phyloP scores from a whole-genome alignment of 306 rosid species.

The Trichosanthes truncata region DNA sequence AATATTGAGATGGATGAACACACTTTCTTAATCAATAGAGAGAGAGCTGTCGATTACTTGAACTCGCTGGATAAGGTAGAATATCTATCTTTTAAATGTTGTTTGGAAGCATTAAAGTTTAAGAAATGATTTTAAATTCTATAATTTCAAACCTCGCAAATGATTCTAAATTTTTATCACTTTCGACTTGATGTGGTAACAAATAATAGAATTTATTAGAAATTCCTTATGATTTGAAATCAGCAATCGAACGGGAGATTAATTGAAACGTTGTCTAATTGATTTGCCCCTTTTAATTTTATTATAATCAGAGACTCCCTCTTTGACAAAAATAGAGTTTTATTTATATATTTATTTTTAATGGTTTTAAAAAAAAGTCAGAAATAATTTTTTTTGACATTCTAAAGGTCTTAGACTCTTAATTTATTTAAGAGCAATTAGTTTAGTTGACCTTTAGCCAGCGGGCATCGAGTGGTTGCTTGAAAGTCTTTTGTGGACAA shows the following conservation, averaged over 20 bases:
- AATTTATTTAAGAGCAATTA: not conserved
- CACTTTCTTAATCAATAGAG: constrained; percentile 74
- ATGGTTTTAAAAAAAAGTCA: not conserved
- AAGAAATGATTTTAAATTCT: too few species aligned
- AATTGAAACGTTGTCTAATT: too few species aligned
- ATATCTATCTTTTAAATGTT: not conserved
- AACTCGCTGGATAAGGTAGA: constrained; percentile 78
- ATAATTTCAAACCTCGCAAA: too few species aligned
- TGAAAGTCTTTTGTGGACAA: not conserved
- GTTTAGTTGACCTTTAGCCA: constrained; percentile 1
- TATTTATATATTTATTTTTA: not conserved
- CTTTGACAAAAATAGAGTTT: not conserved
- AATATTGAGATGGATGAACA: constrained; percentile 96
- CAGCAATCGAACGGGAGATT: too few species aligned
- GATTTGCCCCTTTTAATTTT: not conserved
- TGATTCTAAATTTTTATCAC: too few species aligned
- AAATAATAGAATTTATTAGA: too few species aligned
- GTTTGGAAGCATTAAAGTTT: too few species aligned
- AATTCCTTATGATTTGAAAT: too few species aligned
- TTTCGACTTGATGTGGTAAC: too few species aligned
- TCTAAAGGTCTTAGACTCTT: not conserved
- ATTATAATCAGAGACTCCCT: not conserved
- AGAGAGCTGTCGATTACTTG: constrained; percentile 86
- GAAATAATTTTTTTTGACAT: not conserved
- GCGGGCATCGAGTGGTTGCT: not conserved